phyloP scores from a whole-genome alignment of 2,329 filamentous ascomycete species.

The Dactylellina parvicollis region DNA sequence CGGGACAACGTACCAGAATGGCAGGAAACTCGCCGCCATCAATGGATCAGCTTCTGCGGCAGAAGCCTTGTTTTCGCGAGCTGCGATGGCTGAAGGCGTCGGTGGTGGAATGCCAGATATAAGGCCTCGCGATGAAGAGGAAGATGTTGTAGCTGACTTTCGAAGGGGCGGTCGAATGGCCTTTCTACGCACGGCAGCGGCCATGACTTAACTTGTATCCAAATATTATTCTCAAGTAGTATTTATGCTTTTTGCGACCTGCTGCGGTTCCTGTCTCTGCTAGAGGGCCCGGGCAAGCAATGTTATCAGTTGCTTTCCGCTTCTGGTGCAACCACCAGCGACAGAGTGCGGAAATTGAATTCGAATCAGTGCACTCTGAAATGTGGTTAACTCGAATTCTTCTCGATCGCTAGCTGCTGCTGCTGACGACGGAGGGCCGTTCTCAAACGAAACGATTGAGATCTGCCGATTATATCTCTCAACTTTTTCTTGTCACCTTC shows the following conservation, averaged over 20 bases:
- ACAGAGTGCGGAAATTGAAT: constrained; percentile 45
- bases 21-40: constrained; percentile 59
- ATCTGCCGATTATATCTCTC: constrained; percentile 29
- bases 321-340: constrained; percentile 52
- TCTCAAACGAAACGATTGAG: not conserved
- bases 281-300: constrained; percentile 36
- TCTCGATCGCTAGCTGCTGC: too few relatives aligned
- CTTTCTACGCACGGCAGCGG: constrained; percentile 46
- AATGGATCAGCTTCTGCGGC: constrained; percentile 55
- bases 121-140: constrained; percentile 24
- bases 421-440: constrained; percentile 18
- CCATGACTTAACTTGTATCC: constrained; percentile 20
- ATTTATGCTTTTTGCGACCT: constrained; percentile 30
- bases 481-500: constrained; percentile 5
- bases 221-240: constrained; percentile 7
- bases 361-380: not conserved
- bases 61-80: constrained; percentile 44
- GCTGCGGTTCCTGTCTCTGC: constrained; percentile 32
- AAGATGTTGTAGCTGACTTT: constrained; percentile 40
- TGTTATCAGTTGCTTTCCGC: constrained; percentile 51
- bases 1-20: constrained; percentile 57
- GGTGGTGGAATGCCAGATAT: constrained; percentile 44
- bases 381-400: constrained; percentile 3
- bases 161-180: constrained; percentile 52
- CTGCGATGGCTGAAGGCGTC: constrained; percentile 45